Percentiles rank a stretch among this genome's conserved stretches.
Conservation (phyloP, 2,329 filamentous ascomycete species). For the Fusarium irregulare region DNA sequence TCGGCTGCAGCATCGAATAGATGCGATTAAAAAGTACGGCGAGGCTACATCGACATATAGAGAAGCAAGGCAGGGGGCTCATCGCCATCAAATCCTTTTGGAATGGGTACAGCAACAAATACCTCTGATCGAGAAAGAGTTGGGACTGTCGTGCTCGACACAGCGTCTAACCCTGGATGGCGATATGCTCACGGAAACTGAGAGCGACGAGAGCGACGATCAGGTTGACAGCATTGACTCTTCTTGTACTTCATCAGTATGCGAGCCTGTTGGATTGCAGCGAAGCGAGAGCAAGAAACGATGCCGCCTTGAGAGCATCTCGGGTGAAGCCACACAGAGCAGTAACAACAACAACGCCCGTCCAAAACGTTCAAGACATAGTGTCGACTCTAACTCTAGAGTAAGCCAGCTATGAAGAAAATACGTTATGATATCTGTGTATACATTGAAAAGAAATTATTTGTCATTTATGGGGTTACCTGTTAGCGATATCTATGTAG, state of each 20-base stretch:
- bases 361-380: conserved; percentile 21
- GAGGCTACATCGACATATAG: conserved; percentile 23
- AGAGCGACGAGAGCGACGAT: conserved; percentile 9
- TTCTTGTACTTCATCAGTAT: not conserved
- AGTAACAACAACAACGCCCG: not conserved
- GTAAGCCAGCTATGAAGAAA: not conserved
- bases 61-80: conserved; percentile 19
- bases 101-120: conserved; percentile 37
- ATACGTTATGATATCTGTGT: not conserved
- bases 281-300: conserved; percentile 29
- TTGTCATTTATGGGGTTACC: not conserved
- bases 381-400: not conserved
- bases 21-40: conserved; percentile 16
- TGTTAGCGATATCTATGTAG: not conserved
- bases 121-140: conserved; percentile 31
- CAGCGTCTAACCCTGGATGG: not conserved
- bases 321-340: not conserved
- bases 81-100: conserved; percentile 36
- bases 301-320: conserved; percentile 11
- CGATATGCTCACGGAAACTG: not conserved
- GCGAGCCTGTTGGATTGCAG: not conserved
- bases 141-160: conserved; percentile 11
- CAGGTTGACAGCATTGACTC: not conserved
- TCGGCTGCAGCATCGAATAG: conserved; percentile 12
- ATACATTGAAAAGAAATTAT: not conserved